Evolutionary conservation across 306 rosid genomes (phyloP), one percentile per base, ranked within the genome.

Genomic region (Acacia confusa): DNA sequence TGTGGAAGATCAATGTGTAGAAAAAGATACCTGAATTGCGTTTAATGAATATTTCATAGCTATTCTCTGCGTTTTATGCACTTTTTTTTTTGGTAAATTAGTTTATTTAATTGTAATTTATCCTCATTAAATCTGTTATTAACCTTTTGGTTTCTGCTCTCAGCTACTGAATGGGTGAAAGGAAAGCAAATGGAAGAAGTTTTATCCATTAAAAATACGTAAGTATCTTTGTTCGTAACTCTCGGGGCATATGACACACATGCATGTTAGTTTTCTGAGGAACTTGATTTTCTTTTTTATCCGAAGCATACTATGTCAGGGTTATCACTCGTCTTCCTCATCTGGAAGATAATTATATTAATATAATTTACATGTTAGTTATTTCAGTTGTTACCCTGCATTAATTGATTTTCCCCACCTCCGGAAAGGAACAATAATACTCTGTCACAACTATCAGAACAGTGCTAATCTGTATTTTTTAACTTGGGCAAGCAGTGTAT

Each of bases 161-260:
- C 91, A 92, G 97, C 97, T 82, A 91, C 98, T 57, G 98, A 94
- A 75, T 92, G 97, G 98, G 96, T 92, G 24, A 94, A 94, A 85
- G 97, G 97, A 63, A 92, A 81, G 81, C 93, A 88, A 14, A 89
- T 88, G 98, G 97, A 94, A 78, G 97, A 94, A 78, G 96, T 91
- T 73, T 58, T 94, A 28, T 50, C 96, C 6, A 92, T 94, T 9
- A 92, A 88, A 74, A 94, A 92, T 85, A 83, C 98, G 98, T 89
- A 71, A 81, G 94, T 78, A 34, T 78, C 58, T 79, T n/a, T 77
- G 2, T 24, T 5, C 10, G 19, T 53, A 30, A 15, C 36, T 72
- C 28, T 64, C 0, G 8, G 9, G 17, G 38, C 63, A 17, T 36
- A 12, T 65, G 19, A 40, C 28, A 28, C 76, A 25, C 67, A 25